These are phyloP conservation scores for Azolla pinnata DNA, from an alignment of 75 land plant species.

Conservation along the genomic window DNA sequence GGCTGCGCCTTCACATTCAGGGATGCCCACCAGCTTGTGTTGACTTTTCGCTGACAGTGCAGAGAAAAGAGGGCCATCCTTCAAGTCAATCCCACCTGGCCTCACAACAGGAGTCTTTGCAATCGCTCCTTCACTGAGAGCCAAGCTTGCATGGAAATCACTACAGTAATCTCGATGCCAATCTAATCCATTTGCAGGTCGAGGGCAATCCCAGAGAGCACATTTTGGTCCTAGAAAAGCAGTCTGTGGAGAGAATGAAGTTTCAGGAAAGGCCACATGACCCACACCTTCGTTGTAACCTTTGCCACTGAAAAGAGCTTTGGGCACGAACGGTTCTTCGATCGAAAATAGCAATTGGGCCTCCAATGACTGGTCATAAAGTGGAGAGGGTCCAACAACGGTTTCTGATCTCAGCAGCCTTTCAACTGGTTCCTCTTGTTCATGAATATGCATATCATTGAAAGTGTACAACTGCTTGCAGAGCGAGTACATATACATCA, in stretches of 20 bases:
- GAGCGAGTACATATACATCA: too few species aligned
- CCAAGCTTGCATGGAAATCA: conserved; percentile 56
- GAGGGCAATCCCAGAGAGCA: conserved; percentile 86
- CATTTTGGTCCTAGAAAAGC: conserved; percentile 82
- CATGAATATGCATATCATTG: background rate
- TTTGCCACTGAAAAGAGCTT: background rate
- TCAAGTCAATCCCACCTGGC: conserved; percentile 85
- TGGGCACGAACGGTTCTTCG: background rate
- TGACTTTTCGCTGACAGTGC: conserved; percentile 63
- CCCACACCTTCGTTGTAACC: background rate
- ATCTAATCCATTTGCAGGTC: conserved; percentile 56
- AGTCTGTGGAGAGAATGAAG: conserved; percentile 42
- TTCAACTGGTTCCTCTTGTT: background rate
- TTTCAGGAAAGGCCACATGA: conserved; percentile 13
- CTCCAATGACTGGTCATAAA: too few species aligned
- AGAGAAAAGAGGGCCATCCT: conserved; percentile 81
- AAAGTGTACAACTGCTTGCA: background rate
- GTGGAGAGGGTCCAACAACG: background rate
- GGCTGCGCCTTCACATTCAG: conserved; percentile 92
- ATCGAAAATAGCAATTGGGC: background rate
- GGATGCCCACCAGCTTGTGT: conserved; percentile 77
- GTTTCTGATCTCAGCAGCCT: background rate
- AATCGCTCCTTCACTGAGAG: conserved; percentile 66
- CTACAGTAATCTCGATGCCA: conserved; percentile 73
- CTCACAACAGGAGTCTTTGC: conserved; percentile 71